Percentiles rank a stretch among this genome's conserved stretches.
phyloP scores from a whole-genome alignment of 2,329 filamentous ascomycete genomes.

The Rhexocercosporidium sp. region DNA sequence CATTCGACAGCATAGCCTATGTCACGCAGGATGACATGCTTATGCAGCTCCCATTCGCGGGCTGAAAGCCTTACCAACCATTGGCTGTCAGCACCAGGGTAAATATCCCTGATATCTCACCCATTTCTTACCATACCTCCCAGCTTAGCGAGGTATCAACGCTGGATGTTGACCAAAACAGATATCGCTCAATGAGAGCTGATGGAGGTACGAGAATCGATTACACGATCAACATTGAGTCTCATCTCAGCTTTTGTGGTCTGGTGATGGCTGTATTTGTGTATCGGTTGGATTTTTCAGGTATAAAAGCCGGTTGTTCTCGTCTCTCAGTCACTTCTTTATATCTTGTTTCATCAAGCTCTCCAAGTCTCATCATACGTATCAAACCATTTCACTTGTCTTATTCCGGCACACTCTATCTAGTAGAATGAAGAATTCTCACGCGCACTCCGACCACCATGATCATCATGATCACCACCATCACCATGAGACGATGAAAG shows the following conservation, averaged over 20 bases:
- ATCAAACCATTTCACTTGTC: not conserved
- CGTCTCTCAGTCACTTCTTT: not conserved
- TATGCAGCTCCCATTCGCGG: not conserved
- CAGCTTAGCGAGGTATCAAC: not conserved
- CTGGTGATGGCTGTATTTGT: not conserved
- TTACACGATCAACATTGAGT: not conserved
- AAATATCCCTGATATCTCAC: slow-evolving; percentile 1
- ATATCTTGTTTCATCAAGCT: not conserved
- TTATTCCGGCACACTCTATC: not conserved
- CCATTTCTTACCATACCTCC: not conserved
- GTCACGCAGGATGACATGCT: not conserved
- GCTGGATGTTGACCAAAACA: not conserved
- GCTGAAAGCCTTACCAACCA: not conserved
- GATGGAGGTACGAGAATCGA: not conserved
- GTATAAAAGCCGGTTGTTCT: not conserved
- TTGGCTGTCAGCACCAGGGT: slow-evolving; percentile 7
- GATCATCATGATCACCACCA: not conserved
- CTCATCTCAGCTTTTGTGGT: not conserved
- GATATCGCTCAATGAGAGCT: slow-evolving; percentile 1
- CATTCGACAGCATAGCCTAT: not conserved
- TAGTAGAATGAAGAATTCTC: slow-evolving; percentile 3
- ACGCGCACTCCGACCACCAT: slow-evolving; percentile 1
- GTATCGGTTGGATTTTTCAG: not conserved
- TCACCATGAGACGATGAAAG: slow-evolving; percentile 24
- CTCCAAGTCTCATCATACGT: not conserved